Evolutionary conservation across 352 stramenopile genomes (phyloP).

Genomic region (Globisporangium spinosum): DNA sequence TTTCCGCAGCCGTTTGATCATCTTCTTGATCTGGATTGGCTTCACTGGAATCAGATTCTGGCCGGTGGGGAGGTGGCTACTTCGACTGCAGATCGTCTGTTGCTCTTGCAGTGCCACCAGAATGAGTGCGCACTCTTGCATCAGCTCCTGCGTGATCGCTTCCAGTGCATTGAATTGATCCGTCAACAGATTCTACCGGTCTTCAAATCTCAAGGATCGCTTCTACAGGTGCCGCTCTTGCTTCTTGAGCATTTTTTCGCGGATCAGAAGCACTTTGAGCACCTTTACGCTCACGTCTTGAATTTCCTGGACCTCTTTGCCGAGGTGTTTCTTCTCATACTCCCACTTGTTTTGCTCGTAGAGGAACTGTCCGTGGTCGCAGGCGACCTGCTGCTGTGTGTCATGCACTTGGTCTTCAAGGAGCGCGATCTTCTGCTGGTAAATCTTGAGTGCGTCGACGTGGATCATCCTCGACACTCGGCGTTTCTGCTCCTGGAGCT

Average conservation of each 20-base stretch:
- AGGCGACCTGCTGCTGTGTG: constrained; percentile 50
- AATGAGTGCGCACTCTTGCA: constrained; percentile 48
- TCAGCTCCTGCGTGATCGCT: constrained; percentile 26
- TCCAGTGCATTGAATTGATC: constrained; percentile 20
- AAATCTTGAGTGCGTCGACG: constrained; percentile 20
- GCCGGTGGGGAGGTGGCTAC: background rate
- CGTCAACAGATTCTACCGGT: constrained; percentile 19
- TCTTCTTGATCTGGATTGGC: constrained; percentile 40
- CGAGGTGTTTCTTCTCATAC: constrained; percentile 42
- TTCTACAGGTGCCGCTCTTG: constrained; percentile 33
- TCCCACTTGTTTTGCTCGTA: constrained; percentile 63
- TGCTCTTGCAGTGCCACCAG: constrained; percentile 52
- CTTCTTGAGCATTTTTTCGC: constrained; percentile 60
- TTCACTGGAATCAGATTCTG: constrained; percentile 28
- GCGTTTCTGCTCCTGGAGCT: background rate
- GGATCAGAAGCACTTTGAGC: constrained; percentile 60
- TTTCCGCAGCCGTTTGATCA: constrained; percentile 39
- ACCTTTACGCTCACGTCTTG: constrained; percentile 60
- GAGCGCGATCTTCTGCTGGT: constrained; percentile 46
- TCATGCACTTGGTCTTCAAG: constrained; percentile 48
- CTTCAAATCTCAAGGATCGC: constrained; percentile 16
- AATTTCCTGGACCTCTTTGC: constrained; percentile 55
- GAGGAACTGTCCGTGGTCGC: constrained; percentile 58
- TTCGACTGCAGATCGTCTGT: constrained; percentile 23
- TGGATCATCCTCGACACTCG: constrained; percentile 10